Evolutionary conservation across 148 eudicot species (phyloP).

Genomic region (Chenopodium quinoa): DNA sequence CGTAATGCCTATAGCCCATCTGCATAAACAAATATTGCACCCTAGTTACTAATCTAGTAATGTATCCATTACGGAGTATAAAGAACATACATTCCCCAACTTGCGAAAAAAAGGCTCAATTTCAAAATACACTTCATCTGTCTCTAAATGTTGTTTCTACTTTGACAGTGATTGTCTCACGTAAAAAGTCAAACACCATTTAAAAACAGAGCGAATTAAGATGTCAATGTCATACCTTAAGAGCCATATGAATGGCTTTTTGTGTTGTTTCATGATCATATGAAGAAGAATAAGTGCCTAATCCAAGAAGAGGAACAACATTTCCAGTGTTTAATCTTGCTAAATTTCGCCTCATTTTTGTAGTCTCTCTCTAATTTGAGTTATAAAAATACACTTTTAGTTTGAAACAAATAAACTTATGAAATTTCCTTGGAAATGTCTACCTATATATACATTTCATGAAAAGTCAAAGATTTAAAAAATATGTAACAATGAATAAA

Average conservation of each 20-base stretch:
- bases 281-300: slow-evolving; percentile 52
- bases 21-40: slow-evolving; percentile 18
- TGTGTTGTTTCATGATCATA: slow-evolving; percentile 40
- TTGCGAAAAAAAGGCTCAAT: no score
- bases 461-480: slow-evolving; percentile 25
- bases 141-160: no score
- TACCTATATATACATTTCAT: slow-evolving; percentile 17
- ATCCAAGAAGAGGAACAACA: slow-evolving; percentile 45
- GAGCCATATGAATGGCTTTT: slow-evolving; percentile 44
- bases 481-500: slow-evolving; percentile 1
- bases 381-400: not conserved
- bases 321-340: slow-evolving; percentile 48
- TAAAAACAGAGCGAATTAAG: no score
- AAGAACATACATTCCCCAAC: no score
- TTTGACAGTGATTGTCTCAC: no score
- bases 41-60: not conserved
- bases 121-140: no score
- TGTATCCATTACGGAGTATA: no score
- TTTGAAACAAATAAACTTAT: not conserved
- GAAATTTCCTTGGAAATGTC: not conserved
- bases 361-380: slow-evolving; percentile 16
- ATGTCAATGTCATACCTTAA: slow-evolving; percentile 36
- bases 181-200: no score
- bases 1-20: slow-evolving; percentile 68
- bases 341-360: slow-evolving; percentile 33